Base-by-base conservation (phyloP, 1,284 basidiomycete genomes). In the Ceratobasidium sp. region DNA sequence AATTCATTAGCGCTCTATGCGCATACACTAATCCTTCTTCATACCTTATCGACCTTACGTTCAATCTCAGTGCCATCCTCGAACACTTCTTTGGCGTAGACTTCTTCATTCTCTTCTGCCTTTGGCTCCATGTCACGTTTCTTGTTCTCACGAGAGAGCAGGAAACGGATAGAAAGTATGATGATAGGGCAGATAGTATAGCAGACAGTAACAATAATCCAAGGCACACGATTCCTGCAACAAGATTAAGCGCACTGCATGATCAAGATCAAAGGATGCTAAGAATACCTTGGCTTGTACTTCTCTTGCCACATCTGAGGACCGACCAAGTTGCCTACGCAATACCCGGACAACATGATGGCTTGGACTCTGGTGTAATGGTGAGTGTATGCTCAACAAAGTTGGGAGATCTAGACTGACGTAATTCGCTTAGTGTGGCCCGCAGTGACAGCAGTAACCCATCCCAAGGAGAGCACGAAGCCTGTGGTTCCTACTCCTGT, bases 91-190 rank as follows among this genome's bases (percentile, higher is more conserved):
- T 78, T 77, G 30, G 79, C 74, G 26, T 75, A 77, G 23, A 75
- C 78, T 46, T 78, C 77, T 1, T 78, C 75, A 39, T 77, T 74
- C 73, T 75, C 76, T 21, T 74, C 74, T 2, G 39, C 55, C 12
- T 41, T 43, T 14, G 70, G 70, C 50, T 77, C 72, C 21, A 62
- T 70, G 55, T 79, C 79, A 8, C 79, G 74, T n/a, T 76, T 76
- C 65, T 74, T 75, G 74, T 79, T 79, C 76, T 79, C 77, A 26
- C 72, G 55, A 18, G 53, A 59, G 45, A 79, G 76, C 1, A 72
- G 43, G 50, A 39, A 70, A 30, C 78, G 76, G 50, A 78, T 64
- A 34, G 69, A 58, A 23, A 78, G 72, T 32, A 78, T 55, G 53
- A 77, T 65, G 48, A 75, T 18, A 58, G 69, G 69, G 26, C 69